phyloP scores from a whole-genome alignment of 1,284 basidiomycete genomes.

The Melampsora americana region DNA sequence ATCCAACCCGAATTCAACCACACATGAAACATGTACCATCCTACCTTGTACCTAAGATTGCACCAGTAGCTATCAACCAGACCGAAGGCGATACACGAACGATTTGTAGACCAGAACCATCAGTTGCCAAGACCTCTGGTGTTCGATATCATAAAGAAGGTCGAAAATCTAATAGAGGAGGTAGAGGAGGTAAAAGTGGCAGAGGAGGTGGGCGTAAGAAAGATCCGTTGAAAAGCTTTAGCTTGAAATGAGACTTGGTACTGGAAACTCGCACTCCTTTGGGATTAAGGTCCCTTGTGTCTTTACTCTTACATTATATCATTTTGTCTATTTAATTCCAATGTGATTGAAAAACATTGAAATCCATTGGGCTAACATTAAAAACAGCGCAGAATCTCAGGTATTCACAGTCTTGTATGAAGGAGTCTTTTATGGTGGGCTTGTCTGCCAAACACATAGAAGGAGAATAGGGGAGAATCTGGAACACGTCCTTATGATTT shows the following conservation, averaged over 20 bases:
- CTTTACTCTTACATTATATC: too few relatives aligned
- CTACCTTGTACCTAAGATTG: slow-evolving; percentile 83
- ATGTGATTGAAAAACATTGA: too few relatives aligned
- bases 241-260: background rate
- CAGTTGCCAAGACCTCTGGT: background rate
- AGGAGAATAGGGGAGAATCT: too few relatives aligned
- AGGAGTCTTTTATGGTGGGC: too few relatives aligned
- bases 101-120: slow-evolving; percentile 3
- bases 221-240: slow-evolving; percentile 39
- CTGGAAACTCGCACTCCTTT: background rate
- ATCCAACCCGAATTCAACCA: slow-evolving; percentile 77
- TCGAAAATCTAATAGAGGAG: background rate
- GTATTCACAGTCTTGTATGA: too few relatives aligned
- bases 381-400: too few relatives aligned
- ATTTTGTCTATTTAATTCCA: too few relatives aligned
- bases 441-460: too few relatives aligned
- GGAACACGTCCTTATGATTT: too few relatives aligned
- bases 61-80: slow-evolving; percentile 54
- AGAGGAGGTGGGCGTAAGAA: slow-evolving; percentile 28
- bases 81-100: slow-evolving; percentile 5
- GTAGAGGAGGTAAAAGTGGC: background rate
- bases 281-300: too few relatives aligned
- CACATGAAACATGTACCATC: slow-evolving; percentile 96
- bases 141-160: slow-evolving; percentile 3
- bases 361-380: too few relatives aligned